Percentiles rank a stretch among this genome's conserved stretches.
Conservation (phyloP, 306 rosid species). For the Pachyrhizus erosus region DNA sequence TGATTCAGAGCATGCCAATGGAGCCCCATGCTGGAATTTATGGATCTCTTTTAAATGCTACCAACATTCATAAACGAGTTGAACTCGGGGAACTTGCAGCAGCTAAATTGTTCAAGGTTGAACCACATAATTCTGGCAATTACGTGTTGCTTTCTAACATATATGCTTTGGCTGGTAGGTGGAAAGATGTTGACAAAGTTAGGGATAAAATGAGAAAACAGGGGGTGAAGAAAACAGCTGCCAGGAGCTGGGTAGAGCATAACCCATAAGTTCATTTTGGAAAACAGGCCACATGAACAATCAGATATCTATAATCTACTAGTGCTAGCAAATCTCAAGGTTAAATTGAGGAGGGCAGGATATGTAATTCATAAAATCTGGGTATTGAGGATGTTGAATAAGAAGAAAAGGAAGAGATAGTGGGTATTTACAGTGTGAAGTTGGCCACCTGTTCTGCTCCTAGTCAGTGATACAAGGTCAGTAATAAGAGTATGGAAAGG, state of each 20-base stretch:
- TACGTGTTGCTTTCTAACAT: conserved; percentile 68
- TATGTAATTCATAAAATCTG: too few relatives aligned
- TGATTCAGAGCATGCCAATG: conserved; percentile 68
- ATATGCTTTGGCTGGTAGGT: conserved; percentile 68
- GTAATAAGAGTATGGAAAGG: not conserved
- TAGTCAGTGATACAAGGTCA: conserved; percentile 16
- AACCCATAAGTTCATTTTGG: conserved; percentile 53
- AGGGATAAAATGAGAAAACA: conserved; percentile 59
- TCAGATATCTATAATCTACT: conserved; percentile 51
- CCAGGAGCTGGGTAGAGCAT: conserved; percentile 71
- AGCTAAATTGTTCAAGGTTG: conserved; percentile 62
- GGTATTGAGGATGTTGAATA: conserved; percentile 51
- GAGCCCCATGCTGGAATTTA: conserved; percentile 74
- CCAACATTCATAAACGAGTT: conserved; percentile 61
- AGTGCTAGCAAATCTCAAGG: conserved; percentile 43
- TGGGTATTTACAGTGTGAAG: too few relatives aligned
- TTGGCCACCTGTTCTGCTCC: too few relatives aligned
- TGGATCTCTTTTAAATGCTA: conserved; percentile 71
- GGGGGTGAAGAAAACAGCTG: conserved; percentile 61
- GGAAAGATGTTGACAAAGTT: conserved; percentile 70
- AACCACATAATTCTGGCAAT: conserved; percentile 68
- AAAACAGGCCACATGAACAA: conserved; percentile 52
- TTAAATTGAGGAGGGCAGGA: conserved; percentile 36
- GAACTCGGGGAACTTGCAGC: conserved; percentile 71
- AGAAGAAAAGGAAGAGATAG: too few relatives aligned